A percentile compares a stretch with the other conserved stretches of the same genome.
phyloP scores from a whole-genome alignment of 345 rosid genomes.

The Eucalyptus polyanthemos region DNA sequence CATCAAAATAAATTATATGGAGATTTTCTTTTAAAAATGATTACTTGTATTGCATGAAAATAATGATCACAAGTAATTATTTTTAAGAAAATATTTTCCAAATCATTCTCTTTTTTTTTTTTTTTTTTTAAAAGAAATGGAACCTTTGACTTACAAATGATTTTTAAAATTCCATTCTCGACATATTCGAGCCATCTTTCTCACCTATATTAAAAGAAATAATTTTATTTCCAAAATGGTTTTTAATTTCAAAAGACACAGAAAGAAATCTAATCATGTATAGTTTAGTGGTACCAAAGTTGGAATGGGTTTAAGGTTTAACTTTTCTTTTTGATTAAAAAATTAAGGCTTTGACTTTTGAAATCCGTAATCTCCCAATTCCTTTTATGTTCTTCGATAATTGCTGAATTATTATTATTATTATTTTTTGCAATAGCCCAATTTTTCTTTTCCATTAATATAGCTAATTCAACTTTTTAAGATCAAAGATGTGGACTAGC shows the following conservation, averaged over 20 bases:
- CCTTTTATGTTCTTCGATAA: neutral
- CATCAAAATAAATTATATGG: neutral
- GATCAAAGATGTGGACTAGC: neutral
- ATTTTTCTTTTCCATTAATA: neutral
- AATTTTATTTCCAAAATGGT: too few species aligned
- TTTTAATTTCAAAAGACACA: neutral
- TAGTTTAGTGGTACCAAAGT: neutral
- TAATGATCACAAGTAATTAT: neutral
- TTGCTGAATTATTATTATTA: neutral
- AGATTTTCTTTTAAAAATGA: rapidly evolving
- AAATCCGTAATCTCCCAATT: neutral
- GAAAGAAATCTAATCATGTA: too few species aligned
- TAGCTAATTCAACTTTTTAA: neutral
- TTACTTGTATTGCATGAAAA: neutral
- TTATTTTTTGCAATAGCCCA: neutral
- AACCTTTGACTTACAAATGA: neutral
- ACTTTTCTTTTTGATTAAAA: neutral
- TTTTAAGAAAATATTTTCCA: too few species aligned
- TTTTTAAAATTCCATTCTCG: too few species aligned
- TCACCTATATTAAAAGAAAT: neutral
- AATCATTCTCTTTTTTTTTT: too few species aligned
- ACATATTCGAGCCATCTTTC: neutral
- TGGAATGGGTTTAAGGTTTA: neutral
- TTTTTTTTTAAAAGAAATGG: neutral
- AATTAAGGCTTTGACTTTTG: neutral